A percentile compares a stretch with the other conserved stretches of the same genome.
Conservation (phyloP, 2,329 filamentous ascomycete genomes). For the Apiospora sp. region DNA sequence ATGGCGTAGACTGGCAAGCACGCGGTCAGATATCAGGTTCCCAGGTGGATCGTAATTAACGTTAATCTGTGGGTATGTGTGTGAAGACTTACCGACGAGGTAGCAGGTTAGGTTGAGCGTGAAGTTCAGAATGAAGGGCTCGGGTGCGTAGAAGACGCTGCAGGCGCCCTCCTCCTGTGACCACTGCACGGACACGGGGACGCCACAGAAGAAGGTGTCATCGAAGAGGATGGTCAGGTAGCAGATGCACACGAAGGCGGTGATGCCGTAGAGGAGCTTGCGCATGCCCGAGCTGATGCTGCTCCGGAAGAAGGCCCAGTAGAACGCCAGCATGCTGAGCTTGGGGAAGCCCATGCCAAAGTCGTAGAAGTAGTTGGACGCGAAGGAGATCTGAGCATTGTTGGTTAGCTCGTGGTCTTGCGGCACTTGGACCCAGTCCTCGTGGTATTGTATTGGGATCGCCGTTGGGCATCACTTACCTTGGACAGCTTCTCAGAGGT, state of each 20-base stretch:
- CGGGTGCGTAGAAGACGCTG: slow-evolving; percentile 45
- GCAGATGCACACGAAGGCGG: slow-evolving; percentile 41
- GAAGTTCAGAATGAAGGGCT: slow-evolving; percentile 46
- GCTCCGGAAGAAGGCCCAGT: slow-evolving; percentile 44
- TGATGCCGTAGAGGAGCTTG: slow-evolving; percentile 41
- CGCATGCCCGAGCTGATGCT: slow-evolving; percentile 38
- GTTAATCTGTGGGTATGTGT: not conserved
- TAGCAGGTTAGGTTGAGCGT: slow-evolving; percentile 45
- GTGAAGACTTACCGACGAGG: slow-evolving; percentile 37
- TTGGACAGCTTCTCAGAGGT: slow-evolving; percentile 44
- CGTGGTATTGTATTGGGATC: not conserved
- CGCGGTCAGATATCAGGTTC: not conserved
- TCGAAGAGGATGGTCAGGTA: slow-evolving; percentile 44
- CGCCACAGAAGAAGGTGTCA: slow-evolving; percentile 46
- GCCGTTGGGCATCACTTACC: slow-evolving; percentile 29
- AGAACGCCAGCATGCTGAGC: slow-evolving; percentile 47
- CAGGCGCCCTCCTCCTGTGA: slow-evolving; percentile 46
- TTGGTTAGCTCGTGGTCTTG: not conserved
- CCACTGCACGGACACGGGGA: slow-evolving; percentile 45
- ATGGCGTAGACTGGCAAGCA: slow-evolving; percentile 41
- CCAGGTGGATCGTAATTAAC: not conserved
- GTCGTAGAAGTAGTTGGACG: slow-evolving; percentile 48
- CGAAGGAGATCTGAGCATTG: slow-evolving; percentile 41
- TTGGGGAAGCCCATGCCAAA: slow-evolving; percentile 47
- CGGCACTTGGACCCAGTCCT: not conserved